Evolutionary conservation across 495 filamentous ascomycete genomes (phyloP).

Genomic region (Tetracladium setigerum): DNA sequence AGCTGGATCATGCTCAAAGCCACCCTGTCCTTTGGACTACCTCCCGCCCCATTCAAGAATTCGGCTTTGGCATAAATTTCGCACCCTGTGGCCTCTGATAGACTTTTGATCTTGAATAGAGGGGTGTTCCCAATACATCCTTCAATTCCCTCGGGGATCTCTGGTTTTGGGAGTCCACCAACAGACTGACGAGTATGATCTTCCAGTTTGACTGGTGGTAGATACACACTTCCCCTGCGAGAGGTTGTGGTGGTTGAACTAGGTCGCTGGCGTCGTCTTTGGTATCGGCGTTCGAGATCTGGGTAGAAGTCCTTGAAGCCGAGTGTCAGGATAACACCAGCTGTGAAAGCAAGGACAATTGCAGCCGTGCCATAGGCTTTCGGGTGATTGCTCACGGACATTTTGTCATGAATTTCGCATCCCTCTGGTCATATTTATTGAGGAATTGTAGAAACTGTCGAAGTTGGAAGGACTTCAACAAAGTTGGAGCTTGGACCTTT

Average conservation of each 20-base stretch:
- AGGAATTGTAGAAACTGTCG: neutral
- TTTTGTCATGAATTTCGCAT: slow-evolving; percentile 20
- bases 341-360: slow-evolving; percentile 61
- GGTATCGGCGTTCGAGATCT: slow-evolving; percentile 55
- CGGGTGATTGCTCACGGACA: slow-evolving; percentile 49
- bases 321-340: slow-evolving; percentile 64
- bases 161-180: slow-evolving; percentile 3
- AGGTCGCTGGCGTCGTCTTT: slow-evolving; percentile 24
- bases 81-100: slow-evolving; percentile 89
- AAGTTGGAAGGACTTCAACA: neutral
- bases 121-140: slow-evolving; percentile 93
- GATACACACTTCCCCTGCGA: slow-evolving; percentile 11
- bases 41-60: slow-evolving; percentile 93
- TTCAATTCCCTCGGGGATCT: slow-evolving; percentile 63
- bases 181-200: slow-evolving; percentile 32
- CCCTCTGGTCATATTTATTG: no score
- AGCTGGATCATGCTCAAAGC: slow-evolving; percentile 80
- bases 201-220: slow-evolving; percentile 39
- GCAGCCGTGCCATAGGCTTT: slow-evolving; percentile 48
- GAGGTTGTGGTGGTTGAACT: slow-evolving; percentile 4
- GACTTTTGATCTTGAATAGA: slow-evolving; percentile 75
- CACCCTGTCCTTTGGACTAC: slow-evolving; percentile 92
- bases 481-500: slow-evolving; percentile 20
- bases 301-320: slow-evolving; percentile 70
- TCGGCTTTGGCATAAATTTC: slow-evolving; percentile 93